Evolutionary conservation across 208 protist species (phyloP).

Genomic region (Trypanosoma grayi): DNA sequence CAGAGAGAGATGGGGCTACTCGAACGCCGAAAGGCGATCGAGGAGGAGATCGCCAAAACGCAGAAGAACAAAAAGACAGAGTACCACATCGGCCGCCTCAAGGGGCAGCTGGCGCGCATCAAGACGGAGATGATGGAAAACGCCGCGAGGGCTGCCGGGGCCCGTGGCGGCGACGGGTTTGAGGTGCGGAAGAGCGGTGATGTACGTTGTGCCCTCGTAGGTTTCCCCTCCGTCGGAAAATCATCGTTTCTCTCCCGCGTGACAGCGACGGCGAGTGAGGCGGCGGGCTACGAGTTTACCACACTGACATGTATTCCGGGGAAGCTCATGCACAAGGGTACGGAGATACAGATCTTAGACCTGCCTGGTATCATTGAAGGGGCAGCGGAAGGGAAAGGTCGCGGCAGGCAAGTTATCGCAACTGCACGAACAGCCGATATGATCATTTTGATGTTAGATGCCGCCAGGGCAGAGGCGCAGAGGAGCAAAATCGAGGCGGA

Average conservation of each 20-base stretch:
- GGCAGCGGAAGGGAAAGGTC: conserved; percentile 94
- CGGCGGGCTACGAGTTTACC: conserved; percentile 98
- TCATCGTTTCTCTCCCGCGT: conserved; percentile 97
- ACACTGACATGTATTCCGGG: conserved; percentile 99
- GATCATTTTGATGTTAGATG: conserved; percentile 98
- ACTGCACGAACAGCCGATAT: conserved; percentile 96
- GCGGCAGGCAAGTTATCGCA: conserved; percentile 97
- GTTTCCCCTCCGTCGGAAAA: conserved; percentile 98
- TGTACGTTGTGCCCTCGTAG: conserved; percentile 88
- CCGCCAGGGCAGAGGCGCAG: conserved; percentile 90
- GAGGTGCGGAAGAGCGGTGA: conserved; percentile 96
- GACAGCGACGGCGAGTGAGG: conserved; percentile 95
- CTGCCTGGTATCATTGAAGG: conserved; percentile 99
- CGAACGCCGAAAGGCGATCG: conserved; percentile 97
- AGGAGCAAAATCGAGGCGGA: conserved; percentile 93
- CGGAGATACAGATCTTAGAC: conserved; percentile 98
- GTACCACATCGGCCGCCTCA: conserved; percentile 95
- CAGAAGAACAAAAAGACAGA: conserved; percentile 99
- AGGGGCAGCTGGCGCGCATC: conserved; percentile 96
- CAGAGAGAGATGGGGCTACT: conserved; percentile 92
- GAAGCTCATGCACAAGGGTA: conserved; percentile 94
- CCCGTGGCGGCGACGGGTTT: conserved; percentile 87
- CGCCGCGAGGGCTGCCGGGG: conserved; percentile 63
- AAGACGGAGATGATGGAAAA: conserved; percentile 94
- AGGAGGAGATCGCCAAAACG: conserved; percentile 96